Evolutionary conservation across 345 rosid genomes (phyloP), one percentile per base, ranked within the genome.

Genomic region (Citropsis articulata): DNA sequence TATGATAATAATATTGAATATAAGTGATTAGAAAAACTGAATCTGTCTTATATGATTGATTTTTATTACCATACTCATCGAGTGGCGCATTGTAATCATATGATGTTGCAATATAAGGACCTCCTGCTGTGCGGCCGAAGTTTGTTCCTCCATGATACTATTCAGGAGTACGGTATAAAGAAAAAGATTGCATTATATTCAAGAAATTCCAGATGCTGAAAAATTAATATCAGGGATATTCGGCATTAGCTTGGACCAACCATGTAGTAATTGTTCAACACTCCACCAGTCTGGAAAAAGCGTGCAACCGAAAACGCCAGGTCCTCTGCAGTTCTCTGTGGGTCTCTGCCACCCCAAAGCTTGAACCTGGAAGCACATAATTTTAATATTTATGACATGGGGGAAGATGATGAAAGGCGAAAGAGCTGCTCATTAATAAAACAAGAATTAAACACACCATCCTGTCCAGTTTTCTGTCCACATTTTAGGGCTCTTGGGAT

Each of bases 401-500:
- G 6, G 57, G 57, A 53, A 18, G 7, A 53, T 53, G 22, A 53
- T 53, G 50, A 13, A 45, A 45, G 5, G 12, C 50, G 18, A 45
- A 45, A 45, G 18, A 12, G 50, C 50, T 12, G 50, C 50, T 45
- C 0, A 13, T 53, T 18, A 4, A 53, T 53, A 53, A 16, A 6
- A 10, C 5, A 31, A 6, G 48, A 72, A 50, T 53, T 16, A 53
- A 4, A 60, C 79, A 36, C 7, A 87, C 90, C 87, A 86, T 63
- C 89, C 89, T 2, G 85, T 84, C 89, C 85, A 88, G 24, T 84
- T 86, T 66, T 87, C 88, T 2, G 88, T 87, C 86, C 87, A 87
- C 82, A 85, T 82, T 45, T 84, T 86, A 0, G 91, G 91, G 42
- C 70, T 84, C 28, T 73, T 64, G 9, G 86, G 71, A n/a, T 55